Evolutionary conservation across 257 asterid genomes (phyloP).

Genomic region (Penstemon davidsonii): DNA sequence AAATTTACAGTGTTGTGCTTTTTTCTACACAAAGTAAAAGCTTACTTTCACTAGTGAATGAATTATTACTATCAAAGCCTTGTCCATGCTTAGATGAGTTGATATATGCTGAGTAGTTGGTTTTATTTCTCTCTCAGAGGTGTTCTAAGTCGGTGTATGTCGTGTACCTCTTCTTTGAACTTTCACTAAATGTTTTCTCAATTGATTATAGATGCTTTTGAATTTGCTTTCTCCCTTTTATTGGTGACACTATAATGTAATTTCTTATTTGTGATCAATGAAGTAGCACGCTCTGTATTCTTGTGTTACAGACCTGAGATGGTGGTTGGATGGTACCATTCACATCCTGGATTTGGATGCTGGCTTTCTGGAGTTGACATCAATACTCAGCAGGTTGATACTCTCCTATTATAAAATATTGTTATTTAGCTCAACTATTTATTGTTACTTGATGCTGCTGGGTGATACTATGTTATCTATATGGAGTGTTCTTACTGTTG

Average conservation of each 20-base stretch:
- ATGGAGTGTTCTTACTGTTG: conserved; percentile 8
- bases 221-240: not conserved
- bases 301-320: conserved; percentile 79
- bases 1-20: too few relatives aligned
- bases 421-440: not conserved
- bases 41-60: too few relatives aligned
- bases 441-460: not conserved
- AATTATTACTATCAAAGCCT: too few relatives aligned
- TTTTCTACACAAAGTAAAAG: too few relatives aligned
- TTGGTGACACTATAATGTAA: not conserved
- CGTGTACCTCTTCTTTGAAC: not conserved
- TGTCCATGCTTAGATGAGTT: too few relatives aligned
- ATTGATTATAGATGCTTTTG: not conserved
- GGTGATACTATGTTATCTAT: conserved; percentile 1
- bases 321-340: conserved; percentile 99
- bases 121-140: too few relatives aligned
- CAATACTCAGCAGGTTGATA: conserved; percentile 85
- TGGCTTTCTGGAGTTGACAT: conserved; percentile 99
- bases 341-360: conserved; percentile 98
- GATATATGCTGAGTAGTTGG: too few relatives aligned
- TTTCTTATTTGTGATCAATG: conserved; percentile 18
- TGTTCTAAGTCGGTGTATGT: too few relatives aligned
- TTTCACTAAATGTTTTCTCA: not conserved
- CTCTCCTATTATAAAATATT: not conserved
- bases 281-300: conserved; percentile 15